A percentile compares a stretch with the other conserved stretches of the same genome.
Evolutionary conservation across 768 basidiomycete species (phyloP).

Genomic region (Podaxis rugospora): DNA sequence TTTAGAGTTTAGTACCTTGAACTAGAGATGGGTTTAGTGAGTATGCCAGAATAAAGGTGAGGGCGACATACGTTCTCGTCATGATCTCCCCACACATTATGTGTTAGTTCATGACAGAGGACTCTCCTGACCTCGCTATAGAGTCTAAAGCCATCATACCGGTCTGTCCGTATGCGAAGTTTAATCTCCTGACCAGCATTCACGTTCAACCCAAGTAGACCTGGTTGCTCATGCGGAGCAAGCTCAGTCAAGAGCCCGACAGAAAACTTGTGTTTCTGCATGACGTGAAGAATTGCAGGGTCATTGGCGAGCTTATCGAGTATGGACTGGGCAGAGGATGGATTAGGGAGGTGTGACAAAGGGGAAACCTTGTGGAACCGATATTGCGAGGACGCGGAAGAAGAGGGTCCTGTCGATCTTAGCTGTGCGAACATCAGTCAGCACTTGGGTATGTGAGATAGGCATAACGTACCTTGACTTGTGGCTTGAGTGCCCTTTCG

Average conservation of each 20-base stretch:
- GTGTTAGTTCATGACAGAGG: constrained; percentile 73
- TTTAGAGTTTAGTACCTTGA: constrained; percentile 71
- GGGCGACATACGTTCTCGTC: constrained; percentile 59
- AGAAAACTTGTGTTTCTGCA: constrained; percentile 64
- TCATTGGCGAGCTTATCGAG: constrained; percentile 62
- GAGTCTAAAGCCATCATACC: constrained; percentile 65
- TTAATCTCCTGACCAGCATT: constrained; percentile 61
- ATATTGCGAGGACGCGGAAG: constrained; percentile 39
- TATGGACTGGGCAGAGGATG: constrained; percentile 48
- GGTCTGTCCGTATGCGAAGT: constrained; percentile 63
- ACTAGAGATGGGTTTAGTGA: constrained; percentile 35
- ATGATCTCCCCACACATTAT: constrained; percentile 72
- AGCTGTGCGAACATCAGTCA: constrained; percentile 31
- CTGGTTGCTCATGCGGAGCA: constrained; percentile 71
- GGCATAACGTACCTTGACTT: constrained; percentile 45
- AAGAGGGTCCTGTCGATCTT: constrained; percentile 19
- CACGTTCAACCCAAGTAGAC: constrained; percentile 65
- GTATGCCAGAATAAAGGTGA: background rate
- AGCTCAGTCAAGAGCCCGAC: constrained; percentile 73
- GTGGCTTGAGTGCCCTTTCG: constrained; percentile 53
- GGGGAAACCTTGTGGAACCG: constrained; percentile 64
- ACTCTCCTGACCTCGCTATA: constrained; percentile 65
- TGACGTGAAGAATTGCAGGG: constrained; percentile 64
- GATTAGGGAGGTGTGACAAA: constrained; percentile 60
- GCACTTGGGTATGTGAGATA: background rate